Evolutionary conservation across 2,329 filamentous ascomycete species (phyloP).

Genomic region (Endoconidiophora polonica): DNA sequence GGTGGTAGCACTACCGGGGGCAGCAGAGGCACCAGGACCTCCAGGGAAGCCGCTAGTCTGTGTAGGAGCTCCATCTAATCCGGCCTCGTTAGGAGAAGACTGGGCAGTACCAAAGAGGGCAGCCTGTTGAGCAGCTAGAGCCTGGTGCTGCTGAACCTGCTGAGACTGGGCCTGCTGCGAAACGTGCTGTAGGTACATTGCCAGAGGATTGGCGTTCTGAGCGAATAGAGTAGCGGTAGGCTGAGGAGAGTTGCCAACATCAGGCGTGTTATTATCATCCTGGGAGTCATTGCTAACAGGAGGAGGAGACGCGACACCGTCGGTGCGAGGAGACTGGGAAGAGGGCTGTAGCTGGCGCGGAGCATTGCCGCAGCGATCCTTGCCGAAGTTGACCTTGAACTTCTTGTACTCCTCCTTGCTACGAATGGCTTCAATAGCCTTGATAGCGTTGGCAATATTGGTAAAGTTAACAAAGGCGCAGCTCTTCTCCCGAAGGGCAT

Average conservation of each 20-base stretch:
- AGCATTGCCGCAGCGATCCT: constrained; percentile 93
- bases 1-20: constrained; percentile 44
- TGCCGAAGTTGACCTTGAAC: constrained; percentile 99
- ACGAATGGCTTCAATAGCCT: constrained; percentile 91
- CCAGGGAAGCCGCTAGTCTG: constrained; percentile 48
- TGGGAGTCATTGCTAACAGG: constrained; percentile 24
- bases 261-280: constrained; percentile 36
- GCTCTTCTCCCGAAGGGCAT: constrained; percentile 93
- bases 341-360: constrained; percentile 65
- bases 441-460: constrained; percentile 98
- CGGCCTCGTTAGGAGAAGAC: constrained; percentile 39
- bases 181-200: constrained; percentile 80
- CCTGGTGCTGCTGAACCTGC: constrained; percentile 57
- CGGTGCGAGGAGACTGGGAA: constrained; percentile 50
- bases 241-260: constrained; percentile 36
- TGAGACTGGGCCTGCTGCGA: constrained; percentile 56
- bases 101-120: constrained; percentile 63
- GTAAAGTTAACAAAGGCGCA: constrained; percentile 99
- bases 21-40: constrained; percentile 39
- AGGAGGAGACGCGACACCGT: constrained; percentile 40
- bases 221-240: constrained; percentile 64
- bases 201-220: constrained; percentile 72
- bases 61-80: constrained; percentile 37
- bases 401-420: constrained; percentile 92
- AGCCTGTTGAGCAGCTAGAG: constrained; percentile 59